Base-by-base conservation (phyloP, 2,329 filamentous ascomycete genomes). In the Claviceps quebecensis region DNA sequence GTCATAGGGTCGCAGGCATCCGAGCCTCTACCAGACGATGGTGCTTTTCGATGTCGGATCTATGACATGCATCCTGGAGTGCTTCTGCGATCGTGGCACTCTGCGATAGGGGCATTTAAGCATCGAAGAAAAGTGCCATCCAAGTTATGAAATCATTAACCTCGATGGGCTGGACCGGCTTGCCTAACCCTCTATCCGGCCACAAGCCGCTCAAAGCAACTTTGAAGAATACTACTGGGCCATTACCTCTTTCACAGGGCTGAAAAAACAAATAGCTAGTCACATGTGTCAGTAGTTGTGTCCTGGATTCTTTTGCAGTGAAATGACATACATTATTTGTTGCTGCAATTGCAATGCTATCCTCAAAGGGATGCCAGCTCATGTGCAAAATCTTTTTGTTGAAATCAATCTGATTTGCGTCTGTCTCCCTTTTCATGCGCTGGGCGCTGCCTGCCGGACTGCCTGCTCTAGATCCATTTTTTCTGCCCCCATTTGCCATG, bases 381-480 rank as follows among this genome's bases (percentile, higher is more conserved):
- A 98, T 98, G 69, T 98, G 93, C 65, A 98, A 69, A 62, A 98
- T 98, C 80, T 98, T 98, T 80, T 97, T 98, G 78, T 97, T 97
- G 72, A 97, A 98, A 70, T 98, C 93, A 69, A 97, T 97, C 73
- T 97, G 91, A 69, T 98, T 91, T 53, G 93, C 93, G 69, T 98
- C 93, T 50, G 93, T 98, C 74, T 98, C 93, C 73, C 96, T 97
- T 64, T 90, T 84, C 93, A 98, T 97, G 61, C 93, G 81, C 66
- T 93, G 88, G 45, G 78, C 74, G 49, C 81, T 82, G 48, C 81
- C 83, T 37, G 86, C 86, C 54, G 93, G 91, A 67, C 90, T 96
- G 58, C 84, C 87, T 53, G 90, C 87, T 70, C 93, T 81, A 56
- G 89, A 95, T 48, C 84, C 83, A 52, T 83, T 82, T 76, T 95